Conservation (phyloP, 140 eudicot species). For the Artemisia princeps region DNA sequence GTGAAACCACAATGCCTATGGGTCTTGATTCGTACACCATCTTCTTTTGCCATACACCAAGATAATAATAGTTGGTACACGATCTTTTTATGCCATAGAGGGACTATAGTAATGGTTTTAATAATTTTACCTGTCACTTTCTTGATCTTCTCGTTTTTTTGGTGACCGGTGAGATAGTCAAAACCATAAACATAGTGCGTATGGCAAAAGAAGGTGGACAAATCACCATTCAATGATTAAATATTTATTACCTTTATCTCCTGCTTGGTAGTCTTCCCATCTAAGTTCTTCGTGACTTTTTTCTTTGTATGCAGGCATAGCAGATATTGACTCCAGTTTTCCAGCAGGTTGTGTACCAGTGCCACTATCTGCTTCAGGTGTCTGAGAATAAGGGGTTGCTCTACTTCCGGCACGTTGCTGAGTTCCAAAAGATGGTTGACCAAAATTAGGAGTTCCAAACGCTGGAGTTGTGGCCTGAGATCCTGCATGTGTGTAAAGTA, state of each 20-base stretch:
- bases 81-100: no score
- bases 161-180: no score
- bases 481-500: slow-evolving; percentile 43
- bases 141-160: no score
- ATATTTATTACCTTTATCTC: slow-evolving; percentile 65
- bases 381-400: slow-evolving; percentile 61
- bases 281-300: slow-evolving; percentile 93
- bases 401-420: slow-evolving; percentile 84
- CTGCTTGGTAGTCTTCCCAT: slow-evolving; percentile 92
- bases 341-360: slow-evolving; percentile 63
- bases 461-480: slow-evolving; percentile 61
- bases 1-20: no score
- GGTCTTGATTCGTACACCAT: no score
- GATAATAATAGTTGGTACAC: not conserved
- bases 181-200: no score
- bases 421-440: slow-evolving; percentile 62
- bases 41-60: no score
- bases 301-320: slow-evolving; percentile 84
- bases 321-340: slow-evolving; percentile 80
- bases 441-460: slow-evolving; percentile 57
- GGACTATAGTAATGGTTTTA: no score
- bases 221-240: not conserved
- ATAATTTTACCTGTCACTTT: no score
- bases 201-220: no score
- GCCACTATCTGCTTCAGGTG: slow-evolving; percentile 57